A percentile compares a stretch with the other conserved stretches of the same genome.
phyloP scores from a whole-genome alignment of 306 rosid genomes.

The Urtica urens region DNA sequence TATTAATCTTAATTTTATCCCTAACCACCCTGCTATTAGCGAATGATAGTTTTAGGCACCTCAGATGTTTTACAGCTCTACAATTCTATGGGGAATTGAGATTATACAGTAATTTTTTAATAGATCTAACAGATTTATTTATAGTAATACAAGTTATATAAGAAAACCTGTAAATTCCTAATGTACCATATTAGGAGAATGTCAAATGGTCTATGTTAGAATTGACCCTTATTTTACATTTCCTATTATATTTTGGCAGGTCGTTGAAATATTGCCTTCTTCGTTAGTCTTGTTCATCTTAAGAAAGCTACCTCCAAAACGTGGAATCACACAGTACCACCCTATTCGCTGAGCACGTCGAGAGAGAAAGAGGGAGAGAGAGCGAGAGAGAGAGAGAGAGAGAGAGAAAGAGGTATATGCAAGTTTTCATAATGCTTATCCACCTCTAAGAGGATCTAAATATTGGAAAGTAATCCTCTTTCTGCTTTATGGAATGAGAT shows the following conservation, averaged over 20 bases:
- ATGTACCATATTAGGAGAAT: too few relatives aligned
- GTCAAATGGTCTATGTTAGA: neutral
- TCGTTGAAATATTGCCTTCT: constrained; percentile 52
- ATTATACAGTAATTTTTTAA: too few relatives aligned
- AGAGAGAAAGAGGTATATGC: constrained; percentile 1
- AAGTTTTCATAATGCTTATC: constrained; percentile 9
- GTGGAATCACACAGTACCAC: constrained; percentile 53
- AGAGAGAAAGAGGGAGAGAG: constrained; percentile 2
- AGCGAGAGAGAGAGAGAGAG: neutral
- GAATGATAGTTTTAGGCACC: neutral
- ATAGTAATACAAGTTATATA: too few relatives aligned
- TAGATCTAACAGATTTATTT: too few relatives aligned
- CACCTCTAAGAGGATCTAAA: neutral
- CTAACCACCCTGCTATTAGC: too few relatives aligned
- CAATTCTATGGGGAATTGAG: neutral
- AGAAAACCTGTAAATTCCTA: too few relatives aligned
- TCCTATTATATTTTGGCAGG: constrained; percentile 10
- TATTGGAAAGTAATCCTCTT: neutral
- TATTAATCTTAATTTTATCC: too few relatives aligned
- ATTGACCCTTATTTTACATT: neutral
- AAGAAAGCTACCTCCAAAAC: constrained; percentile 53
- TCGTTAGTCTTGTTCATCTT: constrained; percentile 46
- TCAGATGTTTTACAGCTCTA: neutral
- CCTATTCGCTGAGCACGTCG: constrained; percentile 48
- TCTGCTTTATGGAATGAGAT: constrained; percentile 11